Evolutionary conservation across 2,329 filamentous ascomycete species (phyloP), one percentile per base, ranked within the genome.

Genomic region (Claviceps arundinis): DNA sequence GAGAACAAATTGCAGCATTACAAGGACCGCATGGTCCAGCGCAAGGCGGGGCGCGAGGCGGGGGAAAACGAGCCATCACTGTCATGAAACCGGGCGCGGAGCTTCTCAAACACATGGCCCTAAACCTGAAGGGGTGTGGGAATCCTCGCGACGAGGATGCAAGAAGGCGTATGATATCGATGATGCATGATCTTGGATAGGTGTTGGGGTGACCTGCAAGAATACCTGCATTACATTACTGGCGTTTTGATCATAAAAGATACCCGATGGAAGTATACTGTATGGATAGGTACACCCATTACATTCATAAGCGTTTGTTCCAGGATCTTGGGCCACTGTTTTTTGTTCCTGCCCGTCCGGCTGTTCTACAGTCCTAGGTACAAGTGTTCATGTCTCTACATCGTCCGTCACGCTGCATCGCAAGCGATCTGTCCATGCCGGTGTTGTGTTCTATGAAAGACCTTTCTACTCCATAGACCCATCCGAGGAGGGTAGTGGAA

Each of bases 401-500:
- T 30, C 26, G 26, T 30, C 8, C 26, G 9, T 30, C 26, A 30
- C 26, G 26, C 26, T 30, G 26, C 26, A 9, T 30, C 7, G 26
- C 8, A 30, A 4, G 8, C 26, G 9, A 30, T 3, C 8, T 30
- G 26, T 30, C 26, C 26, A 30, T 30, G 26, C 26, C 26, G 26
- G 26, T 30, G 26, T 30, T 30, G 26, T 9, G 26, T 3, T 30
- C 26, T 8, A 30, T 30, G 26, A 30, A 30, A 30, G 26, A 11
- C 8, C 1, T 40, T 19, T 2, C 54, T 61, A 65, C 52, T 62
- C 60, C 37, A 65, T 54, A n/a, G 54, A 55, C 9, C 66, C 80
- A 34, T 81, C 78, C 6, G 78, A 71, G 7, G 70, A 70, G 8
- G 84, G 83, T 55, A 90, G 71, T 30, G 83, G 77, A 54, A 90